phyloP scores from a whole-genome alignment of 306 rosid genomes.

The Arachis hypogaea region DNA sequence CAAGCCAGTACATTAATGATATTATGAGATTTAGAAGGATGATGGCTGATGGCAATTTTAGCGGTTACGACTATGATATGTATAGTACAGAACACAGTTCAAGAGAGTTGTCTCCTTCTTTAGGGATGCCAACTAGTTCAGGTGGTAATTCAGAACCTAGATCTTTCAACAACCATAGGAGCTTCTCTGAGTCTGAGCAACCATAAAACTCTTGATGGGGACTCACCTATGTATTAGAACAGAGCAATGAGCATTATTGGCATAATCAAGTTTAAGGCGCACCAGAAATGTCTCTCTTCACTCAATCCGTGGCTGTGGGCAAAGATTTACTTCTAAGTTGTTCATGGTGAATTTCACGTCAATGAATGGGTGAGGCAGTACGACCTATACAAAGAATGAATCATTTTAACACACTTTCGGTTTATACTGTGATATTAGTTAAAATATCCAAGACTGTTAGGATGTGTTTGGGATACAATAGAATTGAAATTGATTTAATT shows the following conservation, averaged over 20 bases:
- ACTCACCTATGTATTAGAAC: conserved; percentile 18
- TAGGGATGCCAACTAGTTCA: conserved; percentile 42
- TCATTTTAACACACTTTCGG: too few relatives aligned
- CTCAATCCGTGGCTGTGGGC: too few relatives aligned
- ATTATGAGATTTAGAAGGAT: conserved; percentile 60
- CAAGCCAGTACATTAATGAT: conserved; percentile 71
- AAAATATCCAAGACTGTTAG: too few relatives aligned
- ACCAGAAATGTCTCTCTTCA: too few relatives aligned
- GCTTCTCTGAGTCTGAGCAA: conserved; percentile 8
- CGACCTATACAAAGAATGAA: too few relatives aligned
- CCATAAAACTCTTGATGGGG: conserved; percentile 6
- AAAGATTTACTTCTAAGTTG: not conserved
- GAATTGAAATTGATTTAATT: too few relatives aligned
- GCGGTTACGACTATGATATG: conserved; percentile 52
- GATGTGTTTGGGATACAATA: too few relatives aligned
- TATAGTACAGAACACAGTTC: conserved; percentile 50
- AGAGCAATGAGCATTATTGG: conserved; percentile 11
- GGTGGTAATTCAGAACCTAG: conserved; percentile 56
- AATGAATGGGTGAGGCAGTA: too few relatives aligned
- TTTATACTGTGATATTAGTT: too few relatives aligned
- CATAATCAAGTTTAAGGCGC: conserved; percentile 14
- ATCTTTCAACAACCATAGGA: conserved; percentile 37
- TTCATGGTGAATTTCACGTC: not conserved
- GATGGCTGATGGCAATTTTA: conserved; percentile 58
- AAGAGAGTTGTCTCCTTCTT: conserved; percentile 44